A percentile compares a stretch with the other conserved stretches of the same genome.
Conservation (phyloP, 2,329 filamentous ascomycete genomes). For the Alternaria ventricosa region DNA sequence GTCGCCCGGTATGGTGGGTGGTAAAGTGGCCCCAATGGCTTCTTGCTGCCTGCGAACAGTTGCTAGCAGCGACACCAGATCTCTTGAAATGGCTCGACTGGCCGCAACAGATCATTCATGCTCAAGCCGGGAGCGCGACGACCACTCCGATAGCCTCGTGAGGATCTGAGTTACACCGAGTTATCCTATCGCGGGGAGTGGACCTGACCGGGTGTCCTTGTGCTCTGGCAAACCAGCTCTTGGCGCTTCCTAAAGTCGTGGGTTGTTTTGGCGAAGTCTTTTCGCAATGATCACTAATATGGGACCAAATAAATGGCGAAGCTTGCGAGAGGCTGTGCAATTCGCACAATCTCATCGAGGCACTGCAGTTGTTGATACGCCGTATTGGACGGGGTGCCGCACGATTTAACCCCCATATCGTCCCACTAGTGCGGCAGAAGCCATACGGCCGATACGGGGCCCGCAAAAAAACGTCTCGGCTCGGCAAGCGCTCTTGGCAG, state of each 20-base stretch:
- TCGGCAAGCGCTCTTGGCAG: background rate
- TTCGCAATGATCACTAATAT: background rate
- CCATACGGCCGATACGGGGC: background rate
- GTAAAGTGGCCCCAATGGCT: constrained; percentile 39
- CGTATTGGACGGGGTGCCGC: background rate
- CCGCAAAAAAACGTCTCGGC: background rate
- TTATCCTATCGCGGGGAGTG: background rate
- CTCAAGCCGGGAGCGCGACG: constrained; percentile 5
- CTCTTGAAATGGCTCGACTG: constrained; percentile 37
- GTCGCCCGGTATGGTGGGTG: constrained; percentile 36
- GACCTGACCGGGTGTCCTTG: background rate
- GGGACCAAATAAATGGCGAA: background rate
- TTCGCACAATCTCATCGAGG: background rate
- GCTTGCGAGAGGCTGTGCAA: background rate
- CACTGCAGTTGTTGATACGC: background rate
- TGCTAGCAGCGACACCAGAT: constrained; percentile 33
- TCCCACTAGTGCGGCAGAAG: background rate
- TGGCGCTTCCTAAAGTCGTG: background rate
- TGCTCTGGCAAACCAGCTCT: background rate
- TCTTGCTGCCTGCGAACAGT: constrained; percentile 26
- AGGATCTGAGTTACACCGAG: background rate
- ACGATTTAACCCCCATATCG: background rate
- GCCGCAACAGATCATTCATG: constrained; percentile 27
- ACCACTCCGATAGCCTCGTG: background rate
- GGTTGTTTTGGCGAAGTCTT: background rate